These are phyloP conservation scores for Bothriochloa decipiens DNA, from an alignment of 176 grass and related monocot species.

Conservation along the genomic window DNA sequence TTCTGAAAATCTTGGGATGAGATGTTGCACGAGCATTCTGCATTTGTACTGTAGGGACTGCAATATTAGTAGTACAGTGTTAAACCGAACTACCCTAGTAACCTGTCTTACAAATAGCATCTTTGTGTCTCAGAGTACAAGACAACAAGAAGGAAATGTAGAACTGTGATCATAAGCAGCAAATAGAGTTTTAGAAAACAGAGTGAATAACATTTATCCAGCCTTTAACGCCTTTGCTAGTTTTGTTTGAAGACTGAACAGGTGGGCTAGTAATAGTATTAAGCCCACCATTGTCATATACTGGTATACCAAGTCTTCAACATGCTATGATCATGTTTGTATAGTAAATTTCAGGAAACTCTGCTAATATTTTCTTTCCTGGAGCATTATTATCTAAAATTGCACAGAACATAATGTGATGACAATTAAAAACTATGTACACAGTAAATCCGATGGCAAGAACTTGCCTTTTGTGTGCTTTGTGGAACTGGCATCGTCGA, in stretches of 20 bases:
- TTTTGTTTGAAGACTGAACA: neutral
- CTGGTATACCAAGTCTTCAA: neutral
- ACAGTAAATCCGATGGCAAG: neutral
- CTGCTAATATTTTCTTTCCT: neutral
- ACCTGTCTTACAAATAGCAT: too few relatives aligned
- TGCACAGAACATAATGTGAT: neutral
- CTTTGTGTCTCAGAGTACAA: too few relatives aligned
- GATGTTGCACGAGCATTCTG: too few relatives aligned
- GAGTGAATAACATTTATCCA: neutral
- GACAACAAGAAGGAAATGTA: too few relatives aligned
- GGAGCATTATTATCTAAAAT: neutral
- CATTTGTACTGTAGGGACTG: too few relatives aligned
- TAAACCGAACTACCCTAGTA: too few relatives aligned
- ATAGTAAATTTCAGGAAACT: neutral
- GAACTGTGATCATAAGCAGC: too few relatives aligned
- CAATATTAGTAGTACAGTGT: too few relatives aligned
- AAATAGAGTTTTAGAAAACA: too few relatives aligned
- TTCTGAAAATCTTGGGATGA: too few relatives aligned
- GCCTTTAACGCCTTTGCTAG: neutral
- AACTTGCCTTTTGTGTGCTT: neutral
- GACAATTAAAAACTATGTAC: neutral
- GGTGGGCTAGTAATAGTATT: neutral
- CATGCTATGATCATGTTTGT: neutral
- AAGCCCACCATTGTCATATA: neutral
- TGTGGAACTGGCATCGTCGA: neutral